A percentile compares a stretch with the other conserved stretches of the same genome.
Conservation (phyloP, 1,284 basidiomycete species). For the Apiotrichum montevideense region DNA sequence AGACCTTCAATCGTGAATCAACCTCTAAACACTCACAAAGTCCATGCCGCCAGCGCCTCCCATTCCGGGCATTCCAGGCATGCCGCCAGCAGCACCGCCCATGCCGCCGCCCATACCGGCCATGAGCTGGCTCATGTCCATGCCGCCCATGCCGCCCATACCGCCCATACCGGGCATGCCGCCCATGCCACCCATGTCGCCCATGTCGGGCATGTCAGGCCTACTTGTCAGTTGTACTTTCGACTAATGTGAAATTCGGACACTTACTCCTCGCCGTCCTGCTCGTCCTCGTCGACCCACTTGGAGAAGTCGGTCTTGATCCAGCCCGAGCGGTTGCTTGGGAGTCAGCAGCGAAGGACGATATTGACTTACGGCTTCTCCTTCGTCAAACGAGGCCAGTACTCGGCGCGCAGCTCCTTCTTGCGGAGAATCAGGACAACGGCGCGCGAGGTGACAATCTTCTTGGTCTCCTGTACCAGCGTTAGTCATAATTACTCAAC, state of each 20-base stretch:
- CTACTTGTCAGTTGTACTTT: background rate
- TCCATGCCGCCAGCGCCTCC: slow-evolving; percentile 47
- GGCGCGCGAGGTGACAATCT: slow-evolving; percentile 58
- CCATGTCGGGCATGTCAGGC: slow-evolving; percentile 1
- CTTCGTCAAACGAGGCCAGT: slow-evolving; percentile 84
- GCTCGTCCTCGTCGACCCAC: slow-evolving; percentile 95
- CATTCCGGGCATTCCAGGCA: slow-evolving; percentile 39
- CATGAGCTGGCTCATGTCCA: slow-evolving; percentile 40
- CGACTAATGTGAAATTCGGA: background rate
- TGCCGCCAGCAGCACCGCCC: too few relatives aligned
- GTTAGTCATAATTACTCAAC: background rate
- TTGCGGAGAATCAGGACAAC: slow-evolving; percentile 68
- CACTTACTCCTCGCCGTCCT: slow-evolving; percentile 55
- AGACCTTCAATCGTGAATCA: too few relatives aligned
- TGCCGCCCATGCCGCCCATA: slow-evolving; percentile 35
- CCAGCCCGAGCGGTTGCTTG: slow-evolving; percentile 57
- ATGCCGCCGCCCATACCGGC: slow-evolving; percentile 19
- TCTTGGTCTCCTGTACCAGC: slow-evolving; percentile 56
- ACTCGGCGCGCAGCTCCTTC: slow-evolving; percentile 67
- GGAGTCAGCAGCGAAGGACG: background rate
- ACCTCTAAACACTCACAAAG: slow-evolving; percentile 18
- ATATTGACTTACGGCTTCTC: slow-evolving; percentile 54
- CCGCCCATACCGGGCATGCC: slow-evolving; percentile 15
- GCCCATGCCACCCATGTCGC: slow-evolving; percentile 4
- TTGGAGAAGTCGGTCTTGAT: slow-evolving; percentile 83